Conservation (phyloP, 257 asterid genomes). For the Mitragyna speciosa region DNA sequence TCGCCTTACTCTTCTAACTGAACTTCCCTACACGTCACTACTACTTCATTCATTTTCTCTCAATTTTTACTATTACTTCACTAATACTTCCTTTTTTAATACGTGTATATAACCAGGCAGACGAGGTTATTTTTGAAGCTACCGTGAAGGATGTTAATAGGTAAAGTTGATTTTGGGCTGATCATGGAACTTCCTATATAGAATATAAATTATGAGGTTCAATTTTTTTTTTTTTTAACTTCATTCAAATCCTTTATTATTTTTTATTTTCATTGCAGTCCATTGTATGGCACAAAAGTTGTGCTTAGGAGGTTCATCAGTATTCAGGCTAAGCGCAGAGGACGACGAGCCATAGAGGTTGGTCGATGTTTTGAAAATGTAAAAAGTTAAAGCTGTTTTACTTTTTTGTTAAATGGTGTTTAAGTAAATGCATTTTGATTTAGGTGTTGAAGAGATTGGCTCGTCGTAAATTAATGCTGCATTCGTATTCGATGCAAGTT, state of each 20-base stretch:
- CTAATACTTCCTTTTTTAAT: not conserved
- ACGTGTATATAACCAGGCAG: constrained; percentile 50
- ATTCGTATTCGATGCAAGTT: constrained; percentile 90
- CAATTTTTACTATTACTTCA: not conserved
- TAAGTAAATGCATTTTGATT: constrained; percentile 22
- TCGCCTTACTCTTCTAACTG: not conserved
- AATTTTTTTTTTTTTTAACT: not conserved
- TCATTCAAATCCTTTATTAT: not conserved
- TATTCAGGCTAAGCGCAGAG: constrained; percentile 85
- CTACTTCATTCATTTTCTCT: not conserved
- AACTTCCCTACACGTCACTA: not conserved
- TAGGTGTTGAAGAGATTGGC: constrained; percentile 84
- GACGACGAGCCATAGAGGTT: constrained; percentile 90
- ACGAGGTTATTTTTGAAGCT: constrained; percentile 82
- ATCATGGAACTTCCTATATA: not conserved
- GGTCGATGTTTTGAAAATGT: not conserved
- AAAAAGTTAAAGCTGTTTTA: not conserved
- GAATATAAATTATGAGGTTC: not conserved
- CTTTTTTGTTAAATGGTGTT: constrained; percentile 5
- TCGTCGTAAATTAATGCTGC: constrained; percentile 69
- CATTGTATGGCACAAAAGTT: constrained; percentile 68
- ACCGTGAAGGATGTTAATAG: constrained; percentile 71
- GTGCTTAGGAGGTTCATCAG: constrained; percentile 70
- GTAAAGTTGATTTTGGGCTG: constrained; percentile 38
- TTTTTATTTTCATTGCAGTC: constrained; percentile 51